Conservation (phyloP, 257 asterid genomes). For the Plantago major region DNA sequence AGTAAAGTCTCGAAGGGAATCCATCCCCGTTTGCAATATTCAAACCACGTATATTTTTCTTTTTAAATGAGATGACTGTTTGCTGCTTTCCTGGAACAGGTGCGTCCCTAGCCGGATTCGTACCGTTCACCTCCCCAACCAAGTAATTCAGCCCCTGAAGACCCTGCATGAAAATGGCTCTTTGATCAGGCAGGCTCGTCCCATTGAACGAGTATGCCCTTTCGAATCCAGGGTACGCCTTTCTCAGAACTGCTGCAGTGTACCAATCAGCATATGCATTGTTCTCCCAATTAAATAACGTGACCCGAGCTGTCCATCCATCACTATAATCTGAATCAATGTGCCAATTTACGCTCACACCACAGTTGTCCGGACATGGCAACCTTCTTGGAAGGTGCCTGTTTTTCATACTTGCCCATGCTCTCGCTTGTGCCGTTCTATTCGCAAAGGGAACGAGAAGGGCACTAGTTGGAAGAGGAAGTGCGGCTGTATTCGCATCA, state of each 20-base stretch:
- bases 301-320: conserved; percentile 89
- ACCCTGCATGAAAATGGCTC: conserved; percentile 79
- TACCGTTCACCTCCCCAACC: conserved; percentile 75
- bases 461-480: conserved; percentile 64
- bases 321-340: conserved; percentile 62
- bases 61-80: conserved; percentile 66
- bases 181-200: conserved; percentile 32
- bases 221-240: conserved; percentile 52
- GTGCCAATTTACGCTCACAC: conserved; percentile 93
- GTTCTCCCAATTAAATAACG: conserved; percentile 83
- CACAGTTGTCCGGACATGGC: conserved; percentile 94
- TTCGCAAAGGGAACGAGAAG: conserved; percentile 70
- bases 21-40: conserved; percentile 65
- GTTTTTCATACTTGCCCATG: conserved; percentile 50
- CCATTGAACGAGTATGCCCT: conserved; percentile 80
- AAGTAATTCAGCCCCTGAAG: conserved; percentile 69
- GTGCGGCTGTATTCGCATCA: conserved; percentile 29
- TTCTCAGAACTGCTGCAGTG: conserved; percentile 59
- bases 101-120: conserved; percentile 59
- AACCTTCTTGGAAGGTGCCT: conserved; percentile 34
- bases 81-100: conserved; percentile 89
- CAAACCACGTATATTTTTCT: conserved; percentile 35
- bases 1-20: conserved; percentile 64
- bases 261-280: conserved; percentile 63
- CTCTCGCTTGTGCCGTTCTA: conserved; percentile 55